phyloP scores from a whole-genome alignment of 768 basidiomycete species.

The Amanita pallidorosea region DNA sequence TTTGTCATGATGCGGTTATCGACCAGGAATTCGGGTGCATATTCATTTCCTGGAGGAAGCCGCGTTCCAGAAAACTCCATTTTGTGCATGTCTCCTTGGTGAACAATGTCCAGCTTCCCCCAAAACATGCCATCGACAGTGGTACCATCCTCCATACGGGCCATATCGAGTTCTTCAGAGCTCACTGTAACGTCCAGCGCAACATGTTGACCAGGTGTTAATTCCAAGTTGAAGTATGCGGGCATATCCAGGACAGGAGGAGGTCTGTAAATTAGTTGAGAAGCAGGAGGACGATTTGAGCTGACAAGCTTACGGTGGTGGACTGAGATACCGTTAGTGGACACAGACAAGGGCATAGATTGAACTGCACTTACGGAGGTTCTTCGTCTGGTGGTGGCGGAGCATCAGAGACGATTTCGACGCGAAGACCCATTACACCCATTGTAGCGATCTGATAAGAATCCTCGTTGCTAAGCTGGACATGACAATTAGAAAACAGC shows the following conservation, averaged over 20 bases:
- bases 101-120: conserved; percentile 80
- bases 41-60: conserved; percentile 49
- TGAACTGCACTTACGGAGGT: conserved; percentile 51
- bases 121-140: conserved; percentile 79
- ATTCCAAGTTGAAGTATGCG: conserved; percentile 74
- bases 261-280: conserved; percentile 21
- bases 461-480: conserved; percentile 71
- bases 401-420: conserved; percentile 79
- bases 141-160: conserved; percentile 84
- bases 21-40: conserved; percentile 58
- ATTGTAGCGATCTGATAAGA: conserved; percentile 84
- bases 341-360: conserved; percentile 12
- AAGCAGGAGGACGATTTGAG: background rate
- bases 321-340: conserved; percentile 18
- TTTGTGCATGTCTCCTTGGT: conserved; percentile 63
- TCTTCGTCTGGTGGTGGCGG: conserved; percentile 82
- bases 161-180: conserved; percentile 85
- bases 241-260: conserved; percentile 82
- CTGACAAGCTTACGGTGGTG: conserved; percentile 33
- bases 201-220: conserved; percentile 68
- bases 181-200: conserved; percentile 70
- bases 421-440: conserved; percentile 71
- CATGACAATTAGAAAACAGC: conserved; percentile 7
- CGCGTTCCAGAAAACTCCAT: conserved; percentile 81
- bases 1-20: conserved; percentile 73